Evolutionary conservation across 768 basidiomycete genomes (phyloP), one percentile per base, ranked within the genome.

Genomic region (Coprinopsis strossmayeri): DNA sequence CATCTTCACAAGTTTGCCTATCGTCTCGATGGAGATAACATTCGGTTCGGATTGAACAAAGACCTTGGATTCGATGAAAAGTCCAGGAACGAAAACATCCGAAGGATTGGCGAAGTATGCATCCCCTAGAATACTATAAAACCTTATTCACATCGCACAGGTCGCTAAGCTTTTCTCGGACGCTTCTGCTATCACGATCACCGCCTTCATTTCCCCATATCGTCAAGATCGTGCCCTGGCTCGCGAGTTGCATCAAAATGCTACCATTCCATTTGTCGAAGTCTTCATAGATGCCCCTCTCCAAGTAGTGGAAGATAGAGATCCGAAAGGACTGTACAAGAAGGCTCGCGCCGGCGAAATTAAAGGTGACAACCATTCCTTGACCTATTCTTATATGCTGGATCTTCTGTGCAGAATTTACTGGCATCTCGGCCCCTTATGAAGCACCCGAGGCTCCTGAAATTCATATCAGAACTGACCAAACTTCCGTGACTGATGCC

Each of bases 161-260:
- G 94, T 99, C 42, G 84, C 96, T 39, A 93, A 91, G 64, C 74
- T 98, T 34, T 96, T 99, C 65, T 82, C 93, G 17, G 89, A 94
- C 59, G 79, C 93, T 2, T 84, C 80, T 26, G 88, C 86, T 57
- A 76, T 96, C 55, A 75, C 88, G 15, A 74, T 97, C 62, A 95
- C 96, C 15, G 94, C 96, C 11, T 99, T 99, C 71, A 99, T 99
- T 66, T 98, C 96, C 1, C 96, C 96, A n/a, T 97, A 98, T 68
- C 75, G 79, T 42, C 77, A 81, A 12, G 95, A 99, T 71, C 82
- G 96, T 27, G 74, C 78, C 11, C 63, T 84, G 40, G 96, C 90
- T 18, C 82, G 96, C 37, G 71, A 82, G 50, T 74, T 98, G 24
- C 95, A 99, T 65, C 75, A 79, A 41, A 73, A 79, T 43, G 73